Conservation (phyloP, 2,329 filamentous ascomycete species). For the Sporothrix luriei region DNA sequence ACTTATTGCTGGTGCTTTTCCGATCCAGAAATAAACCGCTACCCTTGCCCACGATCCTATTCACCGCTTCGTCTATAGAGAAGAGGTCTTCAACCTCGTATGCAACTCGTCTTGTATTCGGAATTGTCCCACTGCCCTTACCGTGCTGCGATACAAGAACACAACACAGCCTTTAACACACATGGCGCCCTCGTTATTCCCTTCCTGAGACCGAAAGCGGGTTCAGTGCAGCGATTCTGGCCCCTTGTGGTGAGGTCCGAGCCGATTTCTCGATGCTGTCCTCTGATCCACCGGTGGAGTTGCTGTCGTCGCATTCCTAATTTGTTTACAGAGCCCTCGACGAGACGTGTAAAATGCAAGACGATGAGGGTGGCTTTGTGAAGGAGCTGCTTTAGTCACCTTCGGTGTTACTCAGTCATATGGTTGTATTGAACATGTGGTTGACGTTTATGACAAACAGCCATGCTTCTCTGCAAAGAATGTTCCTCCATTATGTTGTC, state of each 20-base stretch:
- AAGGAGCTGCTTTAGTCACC: too few relatives aligned
- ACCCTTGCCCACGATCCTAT: neutral
- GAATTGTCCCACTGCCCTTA: neutral
- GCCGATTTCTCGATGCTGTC: neutral
- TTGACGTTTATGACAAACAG: too few relatives aligned
- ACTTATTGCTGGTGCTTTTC: neutral
- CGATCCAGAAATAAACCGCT: neutral
- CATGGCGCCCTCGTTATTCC: neutral
- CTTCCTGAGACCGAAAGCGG: neutral
- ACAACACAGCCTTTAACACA: neutral
- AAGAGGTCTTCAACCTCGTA: neutral
- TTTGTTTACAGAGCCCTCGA: too few relatives aligned
- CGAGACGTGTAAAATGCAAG: too few relatives aligned
- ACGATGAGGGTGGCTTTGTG: too few relatives aligned
- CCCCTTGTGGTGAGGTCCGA: neutral
- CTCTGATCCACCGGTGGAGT: too few relatives aligned
- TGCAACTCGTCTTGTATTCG: neutral
- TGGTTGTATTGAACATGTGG: too few relatives aligned
- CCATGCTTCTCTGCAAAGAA: too few relatives aligned
- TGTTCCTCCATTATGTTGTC: too few relatives aligned
- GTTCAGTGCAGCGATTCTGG: neutral
- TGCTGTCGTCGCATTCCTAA: too few relatives aligned
- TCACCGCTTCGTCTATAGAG: neutral
- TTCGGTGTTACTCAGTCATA: too few relatives aligned
- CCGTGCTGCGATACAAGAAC: neutral